Conservation (phyloP, 768 basidiomycete genomes). For the Suillus subluteus region DNA sequence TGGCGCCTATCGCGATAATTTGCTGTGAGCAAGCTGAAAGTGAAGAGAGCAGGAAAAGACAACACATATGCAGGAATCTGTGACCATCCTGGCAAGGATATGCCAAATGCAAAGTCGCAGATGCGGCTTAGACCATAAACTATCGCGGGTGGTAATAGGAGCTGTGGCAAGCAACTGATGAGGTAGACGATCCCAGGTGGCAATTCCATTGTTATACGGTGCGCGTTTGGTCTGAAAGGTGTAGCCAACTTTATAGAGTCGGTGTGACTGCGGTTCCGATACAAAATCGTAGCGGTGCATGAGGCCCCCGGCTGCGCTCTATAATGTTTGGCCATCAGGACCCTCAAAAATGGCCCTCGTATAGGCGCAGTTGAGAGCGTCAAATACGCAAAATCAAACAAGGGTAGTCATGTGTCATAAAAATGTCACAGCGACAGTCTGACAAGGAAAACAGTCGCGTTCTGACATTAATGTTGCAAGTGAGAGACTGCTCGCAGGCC, state of each 20-base stretch:
- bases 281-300: no score
- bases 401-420: no score
- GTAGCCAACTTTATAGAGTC: background rate
- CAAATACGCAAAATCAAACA: no score
- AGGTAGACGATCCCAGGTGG: conserved; percentile 39
- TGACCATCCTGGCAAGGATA: conserved; percentile 21
- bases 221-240: background rate
- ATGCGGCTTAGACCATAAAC: conserved; percentile 20
- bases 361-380: no score
- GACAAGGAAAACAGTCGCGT: no score
- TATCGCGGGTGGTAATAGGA: conserved; percentile 24
- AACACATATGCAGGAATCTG: conserved; percentile 20
- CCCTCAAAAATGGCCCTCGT: no score
- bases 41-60: conserved; percentile 29
- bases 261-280: no score
- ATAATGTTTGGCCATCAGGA: no score
- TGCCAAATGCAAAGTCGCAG: conserved; percentile 12
- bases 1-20: conserved; percentile 35
- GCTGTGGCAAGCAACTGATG: conserved; percentile 26
- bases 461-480: no score
- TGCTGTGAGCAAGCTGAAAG: conserved; percentile 18
- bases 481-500: no score
- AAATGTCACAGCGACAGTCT: no score
- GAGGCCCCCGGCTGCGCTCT: no score
- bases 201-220: conserved; percentile 23